These are phyloP conservation scores for Populus hybrid DNA, from an alignment of 441 rosid genomes.

Conservation along the genomic window DNA sequence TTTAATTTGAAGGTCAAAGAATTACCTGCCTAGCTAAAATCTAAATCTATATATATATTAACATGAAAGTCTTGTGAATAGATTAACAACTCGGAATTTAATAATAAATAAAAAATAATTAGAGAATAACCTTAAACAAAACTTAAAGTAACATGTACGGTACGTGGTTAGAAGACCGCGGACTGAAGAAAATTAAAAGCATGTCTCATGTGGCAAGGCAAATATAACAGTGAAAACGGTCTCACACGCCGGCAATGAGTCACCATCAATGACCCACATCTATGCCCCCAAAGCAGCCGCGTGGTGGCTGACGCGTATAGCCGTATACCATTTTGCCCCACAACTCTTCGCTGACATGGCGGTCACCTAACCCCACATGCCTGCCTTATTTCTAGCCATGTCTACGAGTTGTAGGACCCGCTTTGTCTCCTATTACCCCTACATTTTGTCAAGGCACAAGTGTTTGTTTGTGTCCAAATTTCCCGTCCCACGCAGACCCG, in stretches of 20 bases:
- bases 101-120: too few species aligned
- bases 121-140: background rate
- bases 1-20: background rate
- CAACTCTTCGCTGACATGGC: slow-evolving; percentile 44
- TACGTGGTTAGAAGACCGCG: background rate
- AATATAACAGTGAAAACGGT: background rate
- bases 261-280: slow-evolving; percentile 40
- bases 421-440: slow-evolving; percentile 39
- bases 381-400: slow-evolving; percentile 49
- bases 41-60: too few species aligned
- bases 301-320: slow-evolving; percentile 35
- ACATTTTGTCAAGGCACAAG: slow-evolving; percentile 22
- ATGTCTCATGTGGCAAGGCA: background rate
- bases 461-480: background rate
- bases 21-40: background rate
- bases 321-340: slow-evolving; percentile 11
- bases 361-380: slow-evolving; percentile 74
- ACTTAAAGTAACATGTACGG: background rate
- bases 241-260: slow-evolving; percentile 38
- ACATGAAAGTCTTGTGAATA: background rate
- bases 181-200: background rate
- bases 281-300: slow-evolving; percentile 37
- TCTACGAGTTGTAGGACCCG: slow-evolving; percentile 49
- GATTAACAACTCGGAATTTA: background rate
- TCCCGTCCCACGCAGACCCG: background rate